Evolutionary conservation across 257 asterid species (phyloP), one percentile per base, ranked within the genome.

Genomic region (Gentiana dahurica): DNA sequence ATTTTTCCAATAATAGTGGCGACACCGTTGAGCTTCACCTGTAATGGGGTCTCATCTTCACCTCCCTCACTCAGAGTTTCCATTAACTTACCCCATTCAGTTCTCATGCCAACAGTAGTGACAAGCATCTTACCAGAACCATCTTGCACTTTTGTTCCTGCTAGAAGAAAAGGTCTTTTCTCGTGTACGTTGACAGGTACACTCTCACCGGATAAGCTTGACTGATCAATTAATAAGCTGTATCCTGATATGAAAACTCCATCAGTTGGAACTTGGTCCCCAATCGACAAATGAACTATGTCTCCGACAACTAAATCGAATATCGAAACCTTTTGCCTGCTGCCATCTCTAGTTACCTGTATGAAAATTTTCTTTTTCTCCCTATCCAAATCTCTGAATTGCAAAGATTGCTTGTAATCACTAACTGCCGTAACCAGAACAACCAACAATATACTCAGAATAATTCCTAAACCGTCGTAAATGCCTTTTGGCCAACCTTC

Each of bases 91-190:
- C 72, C 72, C 67, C 67, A 49, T 7, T 34, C 49, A 3, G 72
- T 67, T 36, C 60, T 67, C 72, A 60, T 60, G 39, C 72, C 72
- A 2, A 67, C 72, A 3, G 72, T 56, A 8, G 72, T 67, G 12
- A 55, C 67, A 3, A 67, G 55, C 72, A 60, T 60, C 7, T 36
- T 43, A 3, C 63, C 72, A 50, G 39, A 60, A 2, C 72, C 72
- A 49, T 60, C 56, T 12, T 47, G 37, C 13, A 67, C 67, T 35
- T 54, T 54, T 1, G 72, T 67, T 32, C 72, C 72, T 2, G 72
- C 54, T 2, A 67, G 46, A 37, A 67, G 39, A 43, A 67, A 67
- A 2, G 72, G 72, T 11, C 54, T 49, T 13, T 11, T 0, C 48
- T 15, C 39, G 51, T 33, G 49, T 6, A 67, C 46, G 33, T 67